Percentiles rank a stretch among this genome's conserved stretches.
phyloP scores from a whole-genome alignment of 345 rosid species.

The Conringia planisiliqua region DNA sequence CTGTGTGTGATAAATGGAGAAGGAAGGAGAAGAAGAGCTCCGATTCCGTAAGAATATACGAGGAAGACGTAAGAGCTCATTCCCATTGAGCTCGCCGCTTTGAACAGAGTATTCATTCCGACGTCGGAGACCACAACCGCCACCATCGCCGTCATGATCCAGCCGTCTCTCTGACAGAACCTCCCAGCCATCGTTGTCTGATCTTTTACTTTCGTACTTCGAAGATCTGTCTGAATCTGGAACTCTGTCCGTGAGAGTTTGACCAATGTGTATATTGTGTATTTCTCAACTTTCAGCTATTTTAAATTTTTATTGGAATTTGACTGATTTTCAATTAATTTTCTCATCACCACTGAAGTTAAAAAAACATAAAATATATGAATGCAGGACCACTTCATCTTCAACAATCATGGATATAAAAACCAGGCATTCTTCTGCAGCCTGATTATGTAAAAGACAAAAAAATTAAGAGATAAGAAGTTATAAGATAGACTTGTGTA shows the following conservation, averaged over 20 bases:
- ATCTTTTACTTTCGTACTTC: background rate
- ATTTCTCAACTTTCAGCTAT: background rate
- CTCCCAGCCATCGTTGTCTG: slow-evolving; percentile 11
- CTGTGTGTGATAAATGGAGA: slow-evolving; percentile 42
- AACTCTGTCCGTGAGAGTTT: background rate
- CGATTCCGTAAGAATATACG: slow-evolving; percentile 42
- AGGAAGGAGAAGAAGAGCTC: slow-evolving; percentile 45
- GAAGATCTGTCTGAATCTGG: background rate
- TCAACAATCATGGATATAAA: background rate
- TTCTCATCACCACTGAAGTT: no score
- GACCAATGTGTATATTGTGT: background rate
- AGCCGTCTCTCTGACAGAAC: slow-evolving; percentile 15
- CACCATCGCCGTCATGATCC: slow-evolving; percentile 46
- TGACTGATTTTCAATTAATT: background rate
- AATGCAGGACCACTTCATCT: no score
- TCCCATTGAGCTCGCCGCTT: slow-evolving; percentile 48
- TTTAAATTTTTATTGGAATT: background rate
- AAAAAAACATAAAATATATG: no score
- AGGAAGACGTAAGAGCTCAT: slow-evolving; percentile 42
- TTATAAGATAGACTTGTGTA: background rate
- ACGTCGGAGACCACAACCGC: slow-evolving; percentile 27
- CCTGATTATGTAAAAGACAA: background rate
- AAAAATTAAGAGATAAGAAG: background rate
- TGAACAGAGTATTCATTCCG: slow-evolving; percentile 36
- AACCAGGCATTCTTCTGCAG: background rate